Evolutionary conservation across 345 rosid genomes (phyloP), one percentile per base, ranked within the genome.

Genomic region (Rhizophora mangle): DNA sequence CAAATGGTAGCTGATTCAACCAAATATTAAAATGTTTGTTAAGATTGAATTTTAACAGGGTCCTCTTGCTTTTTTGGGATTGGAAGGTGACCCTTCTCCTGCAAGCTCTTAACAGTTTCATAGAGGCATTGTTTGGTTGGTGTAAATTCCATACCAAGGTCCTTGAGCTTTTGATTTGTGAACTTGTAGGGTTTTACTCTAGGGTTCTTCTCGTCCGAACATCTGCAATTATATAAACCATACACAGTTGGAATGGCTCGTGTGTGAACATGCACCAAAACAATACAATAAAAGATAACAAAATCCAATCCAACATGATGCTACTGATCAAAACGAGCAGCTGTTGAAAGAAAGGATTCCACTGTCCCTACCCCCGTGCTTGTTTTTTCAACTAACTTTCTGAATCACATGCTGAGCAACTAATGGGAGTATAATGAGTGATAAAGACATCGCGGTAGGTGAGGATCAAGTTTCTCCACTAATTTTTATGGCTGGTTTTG

Each of bases 201-300:
- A 27, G 99, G 97, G 60, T 88, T 92, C 78, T 77, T 88, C 83
- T 92, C 99, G 74, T 95, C 98, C 2, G 90, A 85, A 65, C 98
- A 92, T 86, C 99, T 92, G 81, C 63, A 67, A 31, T 60, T n/a
- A 31, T 34, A 6, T 6, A 31, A 6, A 43, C 11, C 15, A 32
- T 8, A 62, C 64, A 62, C n/a, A 9, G 29, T 62, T 52, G 36
- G 36, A 32, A 32, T 32, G 36, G 36, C 36, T 32, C 5, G 36
- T 6, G 36, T 32, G 36, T 6, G 36, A 32, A 32, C 6, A 32
- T 32, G 36, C 7, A 29, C 31, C 2, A 29, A 29, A 29, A 32
- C 10, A 11, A 10, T 10, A 39, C 10, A 10, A 39, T 10, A 6
- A 5, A 32, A 31, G 0, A 4, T 3, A 31, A 31, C 9, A 8